These are phyloP conservation scores for Pseudogymnoascus sp. DNA, from an alignment of 2,329 filamentous ascomycete species.

Conservation along the genomic window DNA sequence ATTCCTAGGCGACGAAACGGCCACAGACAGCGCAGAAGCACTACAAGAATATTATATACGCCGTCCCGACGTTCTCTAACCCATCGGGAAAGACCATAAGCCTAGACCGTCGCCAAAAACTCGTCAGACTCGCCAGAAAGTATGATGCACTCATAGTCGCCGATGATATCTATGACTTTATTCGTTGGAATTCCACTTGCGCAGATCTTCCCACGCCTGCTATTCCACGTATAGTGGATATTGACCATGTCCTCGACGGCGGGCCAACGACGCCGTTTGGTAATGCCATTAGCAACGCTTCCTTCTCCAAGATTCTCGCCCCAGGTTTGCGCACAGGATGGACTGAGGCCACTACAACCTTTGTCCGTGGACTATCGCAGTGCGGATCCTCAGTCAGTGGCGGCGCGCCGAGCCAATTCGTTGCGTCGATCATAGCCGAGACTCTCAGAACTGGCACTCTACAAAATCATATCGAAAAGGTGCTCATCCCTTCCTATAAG, in stretches of 20 bases:
- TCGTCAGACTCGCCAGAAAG: conserved; percentile 70
- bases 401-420: conserved; percentile 49
- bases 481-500: conserved; percentile 39
- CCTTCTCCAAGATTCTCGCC: conserved; percentile 79
- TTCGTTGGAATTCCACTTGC: conserved; percentile 57
- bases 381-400: conserved; percentile 49
- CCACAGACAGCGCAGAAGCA: conserved; percentile 48
- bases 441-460: conserved; percentile 40
- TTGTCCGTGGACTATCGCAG: conserved; percentile 46
- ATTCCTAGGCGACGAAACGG: conserved; percentile 13
- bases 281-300: conserved; percentile 76
- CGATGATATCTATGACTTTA: conserved; percentile 91
- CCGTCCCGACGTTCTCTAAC: conserved; percentile 82
- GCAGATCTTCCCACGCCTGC: conserved; percentile 11
- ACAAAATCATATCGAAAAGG: conserved; percentile 36
- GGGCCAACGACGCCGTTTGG: conserved; percentile 56
- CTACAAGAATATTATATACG: conserved; percentile 83
- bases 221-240: conserved; percentile 67
- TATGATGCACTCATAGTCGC: conserved; percentile 75
- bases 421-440: conserved; percentile 43
- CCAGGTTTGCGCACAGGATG: conserved; percentile 84
- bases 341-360: conserved; percentile 63
- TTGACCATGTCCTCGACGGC: conserved; percentile 62
- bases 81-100: conserved; percentile 80
- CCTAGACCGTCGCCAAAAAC: conserved; percentile 52